Base-by-base conservation (phyloP, 129 eudicot genomes). In the Sambucus nigra region DNA sequence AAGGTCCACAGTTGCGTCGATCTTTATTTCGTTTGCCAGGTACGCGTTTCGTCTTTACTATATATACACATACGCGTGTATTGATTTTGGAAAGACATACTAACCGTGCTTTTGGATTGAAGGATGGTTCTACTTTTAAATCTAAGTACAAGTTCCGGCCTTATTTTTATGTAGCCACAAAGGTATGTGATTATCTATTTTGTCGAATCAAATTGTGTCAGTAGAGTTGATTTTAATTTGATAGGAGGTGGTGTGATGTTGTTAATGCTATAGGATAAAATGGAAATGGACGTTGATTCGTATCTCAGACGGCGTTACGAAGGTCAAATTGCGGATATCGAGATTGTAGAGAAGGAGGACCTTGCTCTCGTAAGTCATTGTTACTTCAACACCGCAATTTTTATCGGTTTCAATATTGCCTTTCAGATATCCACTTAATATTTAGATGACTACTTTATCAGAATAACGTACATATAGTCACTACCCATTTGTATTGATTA, bases 111-210 rank as follows among this genome's bases (percentile, higher is more conserved):
- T 59, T 29, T 47, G 61, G 60, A 22, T 31, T 73, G 61, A 46
- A 92, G 99, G 99, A 92, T 80, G 99, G 99, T 23, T 76, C 94
- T 22, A 68, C 80, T 51, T 92, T 92, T 56, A 92, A 92, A 74
- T 66, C 83, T 0, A 92, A 86, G 86, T 78, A 82, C 61, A 86
- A 73, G 77, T 92, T 86, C 39, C 73, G 92, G 73, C 99, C 99
- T 7, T 92, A 92, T 72, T 92, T 92, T 73, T 92, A 92, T 55
- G 94, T 69, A 40, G 71, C 96, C 63, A 82, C 95, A 7, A 92
- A 92, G 86, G 99, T 86, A 72, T 33, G 80, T 14, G 4, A 33
- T 14, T 45, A 5, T 40, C 19, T 21, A 2, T 38, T 4, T 35
- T 42, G 24, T 19, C 29, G 62, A 14, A 46, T 10, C 2, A 1